A percentile compares a stretch with the other conserved stretches of the same genome.
Evolutionary conservation across 2,329 filamentous ascomycete species (phyloP).

Genomic region (Botrytis paeoniae): DNA sequence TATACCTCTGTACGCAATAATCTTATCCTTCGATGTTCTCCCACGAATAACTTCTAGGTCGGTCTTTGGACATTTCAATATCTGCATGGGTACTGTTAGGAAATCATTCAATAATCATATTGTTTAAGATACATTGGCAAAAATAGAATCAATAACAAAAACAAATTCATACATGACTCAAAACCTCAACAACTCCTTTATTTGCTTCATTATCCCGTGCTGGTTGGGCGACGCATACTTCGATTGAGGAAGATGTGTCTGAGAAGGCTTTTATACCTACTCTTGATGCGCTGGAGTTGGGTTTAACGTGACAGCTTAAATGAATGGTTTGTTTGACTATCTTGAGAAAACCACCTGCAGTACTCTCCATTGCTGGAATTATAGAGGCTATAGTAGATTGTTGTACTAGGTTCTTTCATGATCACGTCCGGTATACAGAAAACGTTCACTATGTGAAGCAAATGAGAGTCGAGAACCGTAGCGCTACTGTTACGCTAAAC

Average conservation of each 20-base stretch:
- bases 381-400: not conserved
- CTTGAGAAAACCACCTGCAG: not conserved
- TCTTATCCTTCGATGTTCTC: constrained; percentile 63
- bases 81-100: constrained; percentile 39
- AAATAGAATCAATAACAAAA: not conserved
- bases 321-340: constrained; percentile 43
- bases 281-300: constrained; percentile 58
- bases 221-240: constrained; percentile 64
- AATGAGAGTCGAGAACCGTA: not conserved
- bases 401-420: not conserved
- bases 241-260: constrained; percentile 55
- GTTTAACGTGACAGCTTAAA: constrained; percentile 65
- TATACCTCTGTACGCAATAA: constrained; percentile 41
- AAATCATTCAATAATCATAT: not conserved
- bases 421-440: not conserved
- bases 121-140: too few species aligned
- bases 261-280: constrained; percentile 53
- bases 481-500: not conserved
- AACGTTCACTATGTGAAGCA: not conserved
- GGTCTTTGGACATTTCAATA: constrained; percentile 60
- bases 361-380: not conserved
- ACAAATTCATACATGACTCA: constrained; percentile 52
- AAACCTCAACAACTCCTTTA: constrained; percentile 58
- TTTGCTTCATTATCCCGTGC: constrained; percentile 68
- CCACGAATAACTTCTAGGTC: constrained; percentile 61